Evolutionary conservation across 257 asterid species (phyloP).

Genomic region (Osmanthus fragrans): DNA sequence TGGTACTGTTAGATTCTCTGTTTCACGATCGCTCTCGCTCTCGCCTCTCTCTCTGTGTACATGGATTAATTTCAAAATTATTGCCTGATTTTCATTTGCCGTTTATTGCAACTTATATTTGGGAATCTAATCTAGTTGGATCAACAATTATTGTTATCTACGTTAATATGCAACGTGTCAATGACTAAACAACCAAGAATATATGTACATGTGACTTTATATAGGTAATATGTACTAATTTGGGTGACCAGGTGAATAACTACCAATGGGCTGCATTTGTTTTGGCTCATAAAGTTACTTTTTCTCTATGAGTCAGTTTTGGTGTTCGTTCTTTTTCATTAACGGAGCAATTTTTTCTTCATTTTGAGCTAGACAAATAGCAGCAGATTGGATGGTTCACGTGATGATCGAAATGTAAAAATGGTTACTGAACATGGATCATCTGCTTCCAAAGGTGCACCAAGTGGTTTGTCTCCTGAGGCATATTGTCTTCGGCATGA

Average conservation of each 20-base stretch:
- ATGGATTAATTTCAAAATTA: not conserved
- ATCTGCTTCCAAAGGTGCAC: conserved; percentile 43
- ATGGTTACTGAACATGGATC: conserved; percentile 35
- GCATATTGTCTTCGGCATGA: conserved; percentile 75
- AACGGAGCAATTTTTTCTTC: not conserved
- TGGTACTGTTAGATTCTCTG: not conserved
- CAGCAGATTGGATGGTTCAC: conserved; percentile 47
- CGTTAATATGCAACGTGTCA: not conserved
- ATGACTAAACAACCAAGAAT: not conserved
- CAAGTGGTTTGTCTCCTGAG: conserved; percentile 55
- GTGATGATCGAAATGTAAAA: conserved; percentile 36
- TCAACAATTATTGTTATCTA: not conserved
- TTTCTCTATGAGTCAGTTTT: not conserved
- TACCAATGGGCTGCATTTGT: not conserved
- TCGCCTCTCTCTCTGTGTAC: not conserved
- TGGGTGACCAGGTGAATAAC: not conserved
- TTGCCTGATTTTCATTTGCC: not conserved
- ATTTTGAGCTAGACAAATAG: conserved; percentile 42
- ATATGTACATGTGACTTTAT: not conserved
- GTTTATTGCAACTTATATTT: not conserved
- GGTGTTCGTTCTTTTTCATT: not conserved
- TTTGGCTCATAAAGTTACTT: not conserved
- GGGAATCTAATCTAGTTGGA: not conserved
- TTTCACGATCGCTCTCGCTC: not conserved
- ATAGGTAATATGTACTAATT: not conserved